A percentile compares a stretch with the other conserved stretches of the same genome.
These are phyloP conservation scores for Colletotrichum noveboracense DNA, from an alignment of 2,329 filamentous ascomycete genomes.

Conservation along the genomic window DNA sequence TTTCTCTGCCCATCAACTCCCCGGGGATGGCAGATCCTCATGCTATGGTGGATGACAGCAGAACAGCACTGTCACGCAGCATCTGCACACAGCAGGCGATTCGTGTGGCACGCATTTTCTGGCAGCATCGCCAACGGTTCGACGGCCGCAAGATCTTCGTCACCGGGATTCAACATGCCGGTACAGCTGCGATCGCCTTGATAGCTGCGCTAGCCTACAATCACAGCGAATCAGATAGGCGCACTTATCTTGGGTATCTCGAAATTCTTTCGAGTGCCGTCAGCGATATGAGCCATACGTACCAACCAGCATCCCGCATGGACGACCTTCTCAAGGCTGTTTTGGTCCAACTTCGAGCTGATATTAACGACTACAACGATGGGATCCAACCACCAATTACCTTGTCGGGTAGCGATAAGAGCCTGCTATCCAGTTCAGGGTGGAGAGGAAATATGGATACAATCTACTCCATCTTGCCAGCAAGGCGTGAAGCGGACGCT, in stretches of 20 bases:
- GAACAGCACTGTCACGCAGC: conserved; percentile 51
- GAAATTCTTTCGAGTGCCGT: conserved; percentile 57
- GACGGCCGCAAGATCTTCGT: conserved; percentile 55
- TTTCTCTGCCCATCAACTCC: conserved; percentile 24
- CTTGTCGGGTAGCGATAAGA: background rate
- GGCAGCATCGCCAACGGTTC: conserved; percentile 58
- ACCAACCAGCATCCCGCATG: conserved; percentile 60
- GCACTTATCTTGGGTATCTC: conserved; percentile 50
- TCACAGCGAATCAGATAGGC: conserved; percentile 38
- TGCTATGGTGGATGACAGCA: conserved; percentile 43
- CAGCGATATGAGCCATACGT: conserved; percentile 56
- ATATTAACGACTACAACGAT: conserved; percentile 3
- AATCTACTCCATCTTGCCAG: conserved; percentile 30
- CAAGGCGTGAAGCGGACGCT: conserved; percentile 34
- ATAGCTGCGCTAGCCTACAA: conserved; percentile 52
- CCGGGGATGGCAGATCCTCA: conserved; percentile 35
- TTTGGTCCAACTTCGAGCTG: conserved; percentile 50
- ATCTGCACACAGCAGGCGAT: conserved; percentile 62
- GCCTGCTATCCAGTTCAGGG: background rate
- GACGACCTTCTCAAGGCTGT: conserved; percentile 56
- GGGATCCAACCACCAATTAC: background rate
- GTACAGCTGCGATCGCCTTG: conserved; percentile 58
- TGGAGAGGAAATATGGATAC: conserved; percentile 10
- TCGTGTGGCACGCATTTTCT: conserved; percentile 57
- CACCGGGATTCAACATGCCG: conserved; percentile 57